Evolutionary conservation across 225 moss, liverwort and hornwort species (phyloP).

Genomic region (Marchantia polymorpha): DNA sequence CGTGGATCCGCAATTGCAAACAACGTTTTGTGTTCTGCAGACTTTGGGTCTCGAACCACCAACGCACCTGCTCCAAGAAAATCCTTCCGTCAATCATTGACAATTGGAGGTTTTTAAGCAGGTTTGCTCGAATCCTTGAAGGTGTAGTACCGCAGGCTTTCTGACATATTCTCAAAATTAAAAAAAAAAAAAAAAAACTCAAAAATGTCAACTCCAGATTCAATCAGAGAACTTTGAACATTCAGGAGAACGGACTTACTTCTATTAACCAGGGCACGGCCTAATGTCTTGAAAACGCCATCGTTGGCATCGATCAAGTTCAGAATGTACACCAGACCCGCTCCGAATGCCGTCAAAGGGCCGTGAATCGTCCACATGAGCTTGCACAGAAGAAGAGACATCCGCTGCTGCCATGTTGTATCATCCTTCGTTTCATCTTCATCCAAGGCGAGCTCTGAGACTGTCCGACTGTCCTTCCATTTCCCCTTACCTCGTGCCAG

Average conservation of each 20-base stretch:
- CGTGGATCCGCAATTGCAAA: conserved; percentile 48
- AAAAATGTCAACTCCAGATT: too few relatives aligned
- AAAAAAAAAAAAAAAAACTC: too few relatives aligned
- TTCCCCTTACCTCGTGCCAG: not conserved
- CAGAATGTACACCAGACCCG: not conserved
- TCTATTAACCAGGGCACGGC: too few relatives aligned
- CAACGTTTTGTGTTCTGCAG: conserved; percentile 33
- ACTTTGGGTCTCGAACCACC: not conserved
- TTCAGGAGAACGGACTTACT: too few relatives aligned
- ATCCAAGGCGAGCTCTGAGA: not conserved
- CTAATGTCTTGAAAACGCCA: not conserved
- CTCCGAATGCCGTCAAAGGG: not conserved
- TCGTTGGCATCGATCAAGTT: not conserved
- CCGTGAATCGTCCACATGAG: not conserved
- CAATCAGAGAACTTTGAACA: too few relatives aligned
- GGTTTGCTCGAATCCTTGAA: too few relatives aligned
- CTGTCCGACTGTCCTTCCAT: not conserved
- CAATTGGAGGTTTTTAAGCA: too few relatives aligned
- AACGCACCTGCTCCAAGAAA: too few relatives aligned
- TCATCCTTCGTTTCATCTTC: not conserved
- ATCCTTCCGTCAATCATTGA: too few relatives aligned
- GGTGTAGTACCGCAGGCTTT: too few relatives aligned
- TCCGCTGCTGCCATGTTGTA: not conserved
- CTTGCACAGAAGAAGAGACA: not conserved
- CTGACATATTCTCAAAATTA: too few relatives aligned